These are phyloP conservation scores for Fagus sylvatica DNA, from an alignment of 306 rosid genomes.

Conservation along the genomic window DNA sequence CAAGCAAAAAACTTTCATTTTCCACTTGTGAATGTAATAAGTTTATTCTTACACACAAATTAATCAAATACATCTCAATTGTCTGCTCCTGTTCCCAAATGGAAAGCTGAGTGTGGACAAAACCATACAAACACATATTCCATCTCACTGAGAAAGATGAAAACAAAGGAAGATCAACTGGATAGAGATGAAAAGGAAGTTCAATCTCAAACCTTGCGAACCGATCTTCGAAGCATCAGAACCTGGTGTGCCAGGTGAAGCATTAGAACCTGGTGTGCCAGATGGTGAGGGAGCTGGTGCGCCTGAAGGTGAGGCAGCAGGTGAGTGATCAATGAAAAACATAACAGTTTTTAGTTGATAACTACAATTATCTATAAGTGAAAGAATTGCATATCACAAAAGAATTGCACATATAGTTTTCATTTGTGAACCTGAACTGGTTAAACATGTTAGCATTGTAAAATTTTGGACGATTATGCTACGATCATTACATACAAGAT, in stretches of 20 bases:
- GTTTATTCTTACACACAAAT: neutral
- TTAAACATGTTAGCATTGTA: neutral
- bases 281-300: too few species aligned
- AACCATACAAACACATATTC: neutral
- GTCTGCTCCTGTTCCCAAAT: constrained; percentile 1
- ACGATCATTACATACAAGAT: neutral
- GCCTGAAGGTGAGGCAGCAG: too few species aligned
- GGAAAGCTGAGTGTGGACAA: neutral
- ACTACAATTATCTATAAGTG: neutral
- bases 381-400: neutral
- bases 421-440: neutral
- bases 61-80: neutral
- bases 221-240: constrained; percentile 33
- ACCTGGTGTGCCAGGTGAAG: constrained; percentile 43
- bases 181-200: constrained; percentile 36
- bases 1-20: too few species aligned
- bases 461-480: neutral
- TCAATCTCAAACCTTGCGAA: constrained; percentile 43
- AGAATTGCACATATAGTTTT: too few species aligned
- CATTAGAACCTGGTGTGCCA: too few species aligned
- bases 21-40: neutral
- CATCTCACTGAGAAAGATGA: constrained; percentile 28
- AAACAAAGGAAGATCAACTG: constrained; percentile 35
- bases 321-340: constrained; percentile 16
- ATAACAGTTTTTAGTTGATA: neutral